These are phyloP conservation scores for Escovopsis sp. DNA, from an alignment of 2,329 filamentous ascomycete species.

Conservation along the genomic window DNA sequence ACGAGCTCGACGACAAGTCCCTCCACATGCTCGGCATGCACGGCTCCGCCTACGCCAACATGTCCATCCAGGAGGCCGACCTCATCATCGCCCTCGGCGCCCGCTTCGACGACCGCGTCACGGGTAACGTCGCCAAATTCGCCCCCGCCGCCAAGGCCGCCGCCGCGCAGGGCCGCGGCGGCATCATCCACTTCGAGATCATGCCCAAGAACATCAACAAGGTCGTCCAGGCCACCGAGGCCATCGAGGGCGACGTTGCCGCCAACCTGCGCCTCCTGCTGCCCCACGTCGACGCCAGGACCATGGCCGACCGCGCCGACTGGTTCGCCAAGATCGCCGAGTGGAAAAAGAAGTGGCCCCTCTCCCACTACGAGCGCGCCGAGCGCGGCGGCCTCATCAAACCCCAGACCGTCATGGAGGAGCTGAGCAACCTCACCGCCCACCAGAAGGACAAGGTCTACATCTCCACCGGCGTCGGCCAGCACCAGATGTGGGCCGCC, in stretches of 20 bases:
- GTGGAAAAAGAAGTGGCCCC: conserved; percentile 88
- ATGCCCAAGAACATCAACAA: conserved; percentile 99
- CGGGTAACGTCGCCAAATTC: conserved; percentile 66
- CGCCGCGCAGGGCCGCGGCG: conserved; percentile 70
- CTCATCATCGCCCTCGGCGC: conserved; percentile 88
- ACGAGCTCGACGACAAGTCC: conserved; percentile 86
- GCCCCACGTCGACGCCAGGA: conserved; percentile 50
- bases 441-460: conserved; percentile 70
- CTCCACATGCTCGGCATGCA: conserved; percentile 99
- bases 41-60: conserved; percentile 91
- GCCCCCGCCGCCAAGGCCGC: conserved; percentile 78
- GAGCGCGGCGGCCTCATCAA: conserved; percentile 71
- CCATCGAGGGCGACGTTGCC: conserved; percentile 83
- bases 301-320: conserved; percentile 52
- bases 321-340: conserved; percentile 83
- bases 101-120: conserved; percentile 94
- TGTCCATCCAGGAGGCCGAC: conserved; percentile 95
- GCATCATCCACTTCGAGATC: conserved; percentile 95
- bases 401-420: conserved; percentile 84
- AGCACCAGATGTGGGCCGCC: conserved; percentile 97
- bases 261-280: conserved; percentile 63
- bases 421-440: conserved; percentile 71
- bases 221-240: conserved; percentile 90
- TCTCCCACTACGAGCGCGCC: conserved; percentile 65
- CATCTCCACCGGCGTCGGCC: conserved; percentile 87